Evolutionary conservation across 2,329 filamentous ascomycete species (phyloP).

Genomic region (Alternaria novae-zelandiae): DNA sequence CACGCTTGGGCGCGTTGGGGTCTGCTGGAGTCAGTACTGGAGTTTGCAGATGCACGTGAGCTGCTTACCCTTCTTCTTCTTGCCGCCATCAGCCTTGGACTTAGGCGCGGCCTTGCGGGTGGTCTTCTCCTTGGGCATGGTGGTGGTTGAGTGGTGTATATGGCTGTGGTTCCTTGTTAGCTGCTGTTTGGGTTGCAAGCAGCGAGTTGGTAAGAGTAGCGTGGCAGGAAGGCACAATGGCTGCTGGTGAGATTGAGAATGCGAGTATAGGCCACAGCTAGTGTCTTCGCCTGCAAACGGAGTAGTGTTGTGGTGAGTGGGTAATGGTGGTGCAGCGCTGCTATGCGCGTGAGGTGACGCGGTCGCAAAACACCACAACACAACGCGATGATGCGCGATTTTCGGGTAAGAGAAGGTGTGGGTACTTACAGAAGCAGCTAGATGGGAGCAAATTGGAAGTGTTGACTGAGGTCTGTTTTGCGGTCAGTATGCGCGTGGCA

Average conservation of each 20-base stretch:
- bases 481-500: constrained; percentile 38
- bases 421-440: constrained; percentile 37
- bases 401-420: constrained; percentile 26
- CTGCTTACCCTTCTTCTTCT: constrained; percentile 73
- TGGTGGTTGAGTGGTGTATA: constrained; percentile 40
- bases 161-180: constrained; percentile 19
- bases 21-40: constrained; percentile 61
- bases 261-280: constrained; percentile 4
- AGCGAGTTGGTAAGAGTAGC: not conserved
- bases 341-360: constrained; percentile 30
- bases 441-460: constrained; percentile 21
- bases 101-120: constrained; percentile 59
- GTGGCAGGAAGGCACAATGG: constrained; percentile 1
- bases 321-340: constrained; percentile 21
- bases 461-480: constrained; percentile 38
- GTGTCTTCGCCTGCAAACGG: constrained; percentile 8
- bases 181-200: constrained; percentile 6
- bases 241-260: not conserved
- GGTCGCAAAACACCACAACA: constrained; percentile 43
- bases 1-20: constrained; percentile 98
- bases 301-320: constrained; percentile 24
- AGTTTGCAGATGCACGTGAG: constrained; percentile 17
- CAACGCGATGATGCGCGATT: constrained; percentile 37
- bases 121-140: constrained; percentile 73
- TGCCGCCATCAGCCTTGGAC: constrained; percentile 61